Base-by-base conservation (phyloP, 306 rosid genomes). In the Pyrus bretschneideri region DNA sequence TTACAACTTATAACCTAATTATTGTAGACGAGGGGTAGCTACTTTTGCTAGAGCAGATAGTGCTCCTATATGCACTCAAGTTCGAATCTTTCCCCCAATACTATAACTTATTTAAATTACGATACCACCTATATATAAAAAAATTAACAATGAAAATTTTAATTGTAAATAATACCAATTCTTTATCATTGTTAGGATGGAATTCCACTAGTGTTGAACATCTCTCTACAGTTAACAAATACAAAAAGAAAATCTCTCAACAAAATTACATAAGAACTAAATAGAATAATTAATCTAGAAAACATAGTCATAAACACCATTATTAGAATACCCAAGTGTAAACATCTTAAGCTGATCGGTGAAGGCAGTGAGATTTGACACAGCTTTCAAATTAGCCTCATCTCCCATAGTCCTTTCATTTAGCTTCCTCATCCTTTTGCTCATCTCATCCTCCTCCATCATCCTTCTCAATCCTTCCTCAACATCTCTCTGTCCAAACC, bases 391-490 rank as follows among this genome's bases (percentile, higher is more conserved):
- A 29, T 35, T 59, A 54, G 83, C 84, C 58, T 83, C 81, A 31
- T 75, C 73, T 4, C 87, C 90, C 89, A 79, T 79, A n/a, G 75
- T 81, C 66, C 73, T 83, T 18, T 90, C 78, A 81, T 68, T 6
- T n/a, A 91, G 69, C 54, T 60, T 69, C 55, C 18, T 73, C 29
- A 95, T 42, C 25, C 87, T 85, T 1, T 9, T 66, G 58, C 79
- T 76, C 84, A 92, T 89, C 72, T 86, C 96, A 44, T 44, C 57
- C 25, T 90, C 93, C 78, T 85, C 86, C 83, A 83, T 80, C 71
- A 89, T 78, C 80, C 42, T 76, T 23, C 55, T 75, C 65, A 94
- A n/a, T 15, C 97, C 94, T n/a, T 87, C 89, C 79, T 86, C 84
- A 35, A 94, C 82, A 70, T 91, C 96, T 31, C 74, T 85, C 14